phyloP scores from a whole-genome alignment of 768 basidiomycete genomes.

The Lactarius psammicola region DNA sequence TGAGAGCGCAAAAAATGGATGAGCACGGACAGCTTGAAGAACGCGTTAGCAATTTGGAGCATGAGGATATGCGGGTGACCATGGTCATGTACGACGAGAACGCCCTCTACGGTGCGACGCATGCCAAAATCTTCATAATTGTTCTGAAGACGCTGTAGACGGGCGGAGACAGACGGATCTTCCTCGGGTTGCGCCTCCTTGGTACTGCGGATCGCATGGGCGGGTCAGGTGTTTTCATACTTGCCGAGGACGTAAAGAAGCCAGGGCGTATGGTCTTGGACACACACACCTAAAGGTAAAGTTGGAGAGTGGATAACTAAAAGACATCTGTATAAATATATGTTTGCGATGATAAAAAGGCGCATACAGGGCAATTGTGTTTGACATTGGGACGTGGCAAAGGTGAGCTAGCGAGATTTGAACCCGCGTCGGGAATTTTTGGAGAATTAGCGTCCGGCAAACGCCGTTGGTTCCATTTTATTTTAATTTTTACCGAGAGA shows the following conservation, averaged over 20 bases:
- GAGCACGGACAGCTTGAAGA: constrained; percentile 90
- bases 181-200: constrained; percentile 98
- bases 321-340: neutral
- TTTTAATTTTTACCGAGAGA: too few relatives aligned
- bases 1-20: constrained; percentile 4
- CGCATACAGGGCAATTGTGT: constrained; percentile 51
- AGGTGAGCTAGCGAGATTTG: neutral
- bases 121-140: constrained; percentile 98
- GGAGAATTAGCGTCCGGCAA: neutral
- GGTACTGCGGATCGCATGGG: constrained; percentile 50
- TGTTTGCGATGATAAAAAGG: neutral
- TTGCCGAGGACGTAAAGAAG: constrained; percentile 14
- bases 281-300: constrained; percentile 79
- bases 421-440: too few relatives aligned
- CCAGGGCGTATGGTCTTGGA: constrained; percentile 9
- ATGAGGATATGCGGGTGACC: constrained; percentile 97
- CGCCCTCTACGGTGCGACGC: constrained; percentile 90
- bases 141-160: constrained; percentile 89
- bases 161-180: constrained; percentile 92
- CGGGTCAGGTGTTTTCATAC: constrained; percentile 14
- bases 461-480: too few relatives aligned
- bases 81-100: constrained; percentile 91
- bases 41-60: constrained; percentile 97
- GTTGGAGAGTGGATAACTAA: constrained; percentile 82
- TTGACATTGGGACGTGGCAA: constrained; percentile 41